phyloP scores from a whole-genome alignment of 1,284 basidiomycete species.

The Fomes fomentarius region DNA sequence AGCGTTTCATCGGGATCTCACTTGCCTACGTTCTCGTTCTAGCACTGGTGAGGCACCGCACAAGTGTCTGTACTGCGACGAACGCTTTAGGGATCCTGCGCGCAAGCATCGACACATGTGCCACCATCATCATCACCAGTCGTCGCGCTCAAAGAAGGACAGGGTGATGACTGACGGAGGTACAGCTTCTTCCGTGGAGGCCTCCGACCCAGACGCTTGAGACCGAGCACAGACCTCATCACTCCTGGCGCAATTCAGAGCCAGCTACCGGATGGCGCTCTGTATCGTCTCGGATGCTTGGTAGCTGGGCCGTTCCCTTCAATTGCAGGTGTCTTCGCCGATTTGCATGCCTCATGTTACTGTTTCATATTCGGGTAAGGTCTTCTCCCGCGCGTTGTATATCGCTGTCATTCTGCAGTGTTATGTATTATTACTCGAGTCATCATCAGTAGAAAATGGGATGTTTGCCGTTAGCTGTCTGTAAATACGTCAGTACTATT shows the following conservation, averaged over 20 bases:
- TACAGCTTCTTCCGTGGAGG: conserved; percentile 3
- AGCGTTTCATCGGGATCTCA: conserved; percentile 8
- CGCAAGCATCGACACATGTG: conserved; percentile 62
- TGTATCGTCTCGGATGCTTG: background rate
- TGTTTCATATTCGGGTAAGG: background rate
- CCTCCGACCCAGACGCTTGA: conserved; percentile 9
- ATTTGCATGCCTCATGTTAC: background rate
- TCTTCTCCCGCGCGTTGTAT: background rate
- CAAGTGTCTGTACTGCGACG: conserved; percentile 56
- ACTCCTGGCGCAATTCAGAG: background rate
- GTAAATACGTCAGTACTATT: no score
- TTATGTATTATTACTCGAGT: conserved; percentile 7
- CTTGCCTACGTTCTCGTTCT: background rate
- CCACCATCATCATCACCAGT: conserved; percentile 53
- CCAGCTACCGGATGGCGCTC: no score
- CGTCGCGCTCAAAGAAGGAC: conserved; percentile 39
- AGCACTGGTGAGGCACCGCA: conserved; percentile 62
- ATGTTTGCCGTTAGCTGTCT: background rate
- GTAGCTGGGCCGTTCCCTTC: background rate
- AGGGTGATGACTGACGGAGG: conserved; percentile 2
- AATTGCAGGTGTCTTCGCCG: background rate
- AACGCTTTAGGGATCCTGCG: conserved; percentile 64
- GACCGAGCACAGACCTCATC: background rate
- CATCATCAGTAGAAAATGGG: background rate
- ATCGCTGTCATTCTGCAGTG: background rate